Percentiles rank a stretch among this genome's conserved stretches.
phyloP scores from a whole-genome alignment of 1,284 basidiomycete genomes.

The Puccinia brachypodii region DNA sequence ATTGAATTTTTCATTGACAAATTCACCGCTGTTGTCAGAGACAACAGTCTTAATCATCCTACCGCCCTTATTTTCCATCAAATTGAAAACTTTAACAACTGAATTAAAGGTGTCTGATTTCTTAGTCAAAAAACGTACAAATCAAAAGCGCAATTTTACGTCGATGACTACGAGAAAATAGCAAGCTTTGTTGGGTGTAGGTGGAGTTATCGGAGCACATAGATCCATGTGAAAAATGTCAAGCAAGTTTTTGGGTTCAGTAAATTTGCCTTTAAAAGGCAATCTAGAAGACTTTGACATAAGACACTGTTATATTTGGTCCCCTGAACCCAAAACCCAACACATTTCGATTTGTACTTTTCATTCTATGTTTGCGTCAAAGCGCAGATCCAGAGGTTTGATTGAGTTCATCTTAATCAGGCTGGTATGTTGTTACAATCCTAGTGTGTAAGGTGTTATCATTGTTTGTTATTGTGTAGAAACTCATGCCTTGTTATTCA shows the following conservation, averaged over 20 bases:
- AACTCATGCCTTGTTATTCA: no score
- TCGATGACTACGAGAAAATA: not conserved
- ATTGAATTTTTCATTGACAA: conserved; percentile 17
- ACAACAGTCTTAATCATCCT: not conserved
- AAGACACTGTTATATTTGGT: no score
- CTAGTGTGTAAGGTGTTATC: no score
- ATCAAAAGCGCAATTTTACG: not conserved
- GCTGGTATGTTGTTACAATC: no score
- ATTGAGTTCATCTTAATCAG: no score
- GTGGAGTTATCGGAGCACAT: conserved; percentile 7
- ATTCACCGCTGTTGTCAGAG: not conserved
- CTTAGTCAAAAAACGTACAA: not conserved
- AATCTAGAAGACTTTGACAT: not conserved
- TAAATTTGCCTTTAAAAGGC: not conserved
- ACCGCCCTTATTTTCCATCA: not conserved
- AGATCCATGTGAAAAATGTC: conserved; percentile 2
- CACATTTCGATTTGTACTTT: no score
- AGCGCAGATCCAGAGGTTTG: no score
- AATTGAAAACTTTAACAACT: not conserved
- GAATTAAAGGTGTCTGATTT: not conserved
- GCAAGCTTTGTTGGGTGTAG: no score
- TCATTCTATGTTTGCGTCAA: no score
- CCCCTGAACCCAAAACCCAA: no score
- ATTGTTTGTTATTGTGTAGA: no score
- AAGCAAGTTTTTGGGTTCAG: not conserved